phyloP scores from a whole-genome alignment of 164 flowering plant genomes.

The Macadamia tetraphylla region DNA sequence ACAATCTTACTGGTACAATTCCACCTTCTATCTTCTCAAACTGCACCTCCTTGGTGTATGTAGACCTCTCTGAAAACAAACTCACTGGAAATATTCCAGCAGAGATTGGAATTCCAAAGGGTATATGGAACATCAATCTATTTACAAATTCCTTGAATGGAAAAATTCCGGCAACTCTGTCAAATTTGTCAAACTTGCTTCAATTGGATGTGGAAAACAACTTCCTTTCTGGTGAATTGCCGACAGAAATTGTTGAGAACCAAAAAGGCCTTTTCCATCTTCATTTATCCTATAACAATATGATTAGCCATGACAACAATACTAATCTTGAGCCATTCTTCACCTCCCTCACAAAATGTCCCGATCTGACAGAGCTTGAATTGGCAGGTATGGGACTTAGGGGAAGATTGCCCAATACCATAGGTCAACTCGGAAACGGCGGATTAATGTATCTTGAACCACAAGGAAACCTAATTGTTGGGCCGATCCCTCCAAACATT shows the following conservation, averaged over 20 bases:
- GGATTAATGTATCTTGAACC: slow-evolving; percentile 15
- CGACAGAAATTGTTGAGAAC: slow-evolving; percentile 26
- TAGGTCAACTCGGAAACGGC: slow-evolving; percentile 21
- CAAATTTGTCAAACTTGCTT: slow-evolving; percentile 24
- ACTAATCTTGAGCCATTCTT: slow-evolving; percentile 47
- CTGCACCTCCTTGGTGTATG: slow-evolving; percentile 29
- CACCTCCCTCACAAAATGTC: slow-evolving; percentile 39
- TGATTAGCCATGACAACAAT: slow-evolving; percentile 43
- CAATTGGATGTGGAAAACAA: slow-evolving; percentile 44
- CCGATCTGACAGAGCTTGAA: slow-evolving; percentile 30
- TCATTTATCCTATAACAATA: slow-evolving; percentile 36
- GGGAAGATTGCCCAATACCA: slow-evolving; percentile 33
- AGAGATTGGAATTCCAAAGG: slow-evolving; percentile 38
- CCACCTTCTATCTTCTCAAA: slow-evolving; percentile 39
- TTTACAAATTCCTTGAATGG: slow-evolving; percentile 40
- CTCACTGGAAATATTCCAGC: slow-evolving; percentile 45
- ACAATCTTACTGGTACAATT: slow-evolving; percentile 24
- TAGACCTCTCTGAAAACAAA: slow-evolving; percentile 45
- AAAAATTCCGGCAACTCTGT: slow-evolving; percentile 32
- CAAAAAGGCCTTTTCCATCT: slow-evolving; percentile 16
- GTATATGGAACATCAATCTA: slow-evolving; percentile 27
- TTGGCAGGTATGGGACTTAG: slow-evolving; percentile 40
- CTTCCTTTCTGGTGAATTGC: slow-evolving; percentile 39
- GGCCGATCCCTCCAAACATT: slow-evolving; percentile 37
- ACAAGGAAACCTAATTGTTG: slow-evolving; percentile 37